Evolutionary conservation across 2,329 filamentous ascomycete species (phyloP).

Genomic region (Phyllosticta citrichinensis): DNA sequence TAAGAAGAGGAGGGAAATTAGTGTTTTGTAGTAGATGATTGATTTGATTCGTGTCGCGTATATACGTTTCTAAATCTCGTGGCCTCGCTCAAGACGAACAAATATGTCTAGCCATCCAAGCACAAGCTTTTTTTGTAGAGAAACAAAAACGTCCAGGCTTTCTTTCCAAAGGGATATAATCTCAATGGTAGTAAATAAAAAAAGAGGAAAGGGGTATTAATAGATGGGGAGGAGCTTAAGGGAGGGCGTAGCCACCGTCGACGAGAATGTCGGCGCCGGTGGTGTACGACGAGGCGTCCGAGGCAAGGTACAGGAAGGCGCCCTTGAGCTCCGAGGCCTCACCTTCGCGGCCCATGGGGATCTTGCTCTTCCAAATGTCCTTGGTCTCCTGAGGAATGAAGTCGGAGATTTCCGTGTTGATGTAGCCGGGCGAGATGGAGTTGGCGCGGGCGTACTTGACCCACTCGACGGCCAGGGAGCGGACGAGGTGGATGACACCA

Average conservation of each 20-base stretch:
- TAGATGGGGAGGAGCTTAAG: not conserved
- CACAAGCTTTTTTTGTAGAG: not conserved
- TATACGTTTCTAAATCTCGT: not conserved
- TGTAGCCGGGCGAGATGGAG: constrained; percentile 58
- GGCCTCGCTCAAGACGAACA: not conserved
- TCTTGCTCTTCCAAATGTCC: constrained; percentile 66
- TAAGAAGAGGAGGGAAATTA: no score
- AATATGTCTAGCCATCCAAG: not conserved
- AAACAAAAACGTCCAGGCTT: not conserved
- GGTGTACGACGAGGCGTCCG: constrained; percentile 73
- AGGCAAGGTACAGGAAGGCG: constrained; percentile 70
- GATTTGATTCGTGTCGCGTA: not conserved
- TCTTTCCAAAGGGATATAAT: not conserved
- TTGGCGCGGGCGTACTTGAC: constrained; percentile 59
- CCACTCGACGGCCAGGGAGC: constrained; percentile 60
- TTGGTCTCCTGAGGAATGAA: constrained; percentile 59
- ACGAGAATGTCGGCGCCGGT: constrained; percentile 34
- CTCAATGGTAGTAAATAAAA: not conserved
- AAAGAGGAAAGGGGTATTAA: not conserved
- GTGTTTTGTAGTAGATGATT: not conserved
- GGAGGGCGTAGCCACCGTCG: constrained; percentile 10
- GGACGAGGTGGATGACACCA: constrained; percentile 54
- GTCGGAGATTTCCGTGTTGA: constrained; percentile 57
- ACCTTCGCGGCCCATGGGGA: constrained; percentile 69
- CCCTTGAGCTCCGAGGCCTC: constrained; percentile 70